Percentiles rank a stretch among this genome's conserved stretches.
Evolutionary conservation across 208 protist genomes (phyloP).

Genomic region (Acanthamoeba triangularis): DNA sequence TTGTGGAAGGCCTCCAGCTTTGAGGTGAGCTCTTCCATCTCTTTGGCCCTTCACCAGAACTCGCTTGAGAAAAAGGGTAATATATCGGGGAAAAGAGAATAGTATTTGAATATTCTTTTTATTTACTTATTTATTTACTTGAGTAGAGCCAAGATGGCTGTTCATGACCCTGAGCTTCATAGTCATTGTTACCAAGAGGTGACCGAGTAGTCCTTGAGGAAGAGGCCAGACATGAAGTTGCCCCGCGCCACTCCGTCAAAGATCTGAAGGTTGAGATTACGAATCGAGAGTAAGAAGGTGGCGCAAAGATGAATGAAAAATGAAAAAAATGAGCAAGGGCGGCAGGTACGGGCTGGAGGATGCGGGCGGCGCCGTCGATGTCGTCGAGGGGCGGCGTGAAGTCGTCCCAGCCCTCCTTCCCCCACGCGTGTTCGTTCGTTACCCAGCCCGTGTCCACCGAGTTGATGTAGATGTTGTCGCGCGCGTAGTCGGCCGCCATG

Average conservation of each 20-base stretch:
- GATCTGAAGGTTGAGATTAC: neutral
- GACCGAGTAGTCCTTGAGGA: conserved; percentile 46
- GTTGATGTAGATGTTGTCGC: conserved; percentile 97
- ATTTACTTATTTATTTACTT: neutral
- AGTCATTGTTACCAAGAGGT: neutral
- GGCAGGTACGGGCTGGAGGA: conserved; percentile 95
- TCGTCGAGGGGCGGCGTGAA: conserved; percentile 95
- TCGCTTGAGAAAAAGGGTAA: no score
- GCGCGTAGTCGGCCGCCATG: conserved; percentile 94
- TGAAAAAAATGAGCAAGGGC: neutral
- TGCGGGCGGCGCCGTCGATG: conserved; percentile 97
- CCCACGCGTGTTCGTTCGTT: conserved; percentile 87
- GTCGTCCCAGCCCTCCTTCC: conserved; percentile 92
- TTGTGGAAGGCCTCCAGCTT: neutral
- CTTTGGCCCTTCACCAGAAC: no score
- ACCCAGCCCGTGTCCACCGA: conserved; percentile 98
- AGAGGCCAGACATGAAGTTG: conserved; percentile 43
- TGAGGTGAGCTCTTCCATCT: neutral
- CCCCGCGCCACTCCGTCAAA: neutral
- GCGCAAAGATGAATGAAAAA: neutral
- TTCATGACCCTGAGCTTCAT: neutral
- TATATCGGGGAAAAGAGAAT: no score
- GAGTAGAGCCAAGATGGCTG: neutral
- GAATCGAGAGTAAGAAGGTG: neutral
- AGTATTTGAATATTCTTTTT: no score